A percentile compares a stretch with the other conserved stretches of the same genome.
Evolutionary conservation across 1,284 basidiomycete species (phyloP).

Genomic region (Papiliotrema terrestris): DNA sequence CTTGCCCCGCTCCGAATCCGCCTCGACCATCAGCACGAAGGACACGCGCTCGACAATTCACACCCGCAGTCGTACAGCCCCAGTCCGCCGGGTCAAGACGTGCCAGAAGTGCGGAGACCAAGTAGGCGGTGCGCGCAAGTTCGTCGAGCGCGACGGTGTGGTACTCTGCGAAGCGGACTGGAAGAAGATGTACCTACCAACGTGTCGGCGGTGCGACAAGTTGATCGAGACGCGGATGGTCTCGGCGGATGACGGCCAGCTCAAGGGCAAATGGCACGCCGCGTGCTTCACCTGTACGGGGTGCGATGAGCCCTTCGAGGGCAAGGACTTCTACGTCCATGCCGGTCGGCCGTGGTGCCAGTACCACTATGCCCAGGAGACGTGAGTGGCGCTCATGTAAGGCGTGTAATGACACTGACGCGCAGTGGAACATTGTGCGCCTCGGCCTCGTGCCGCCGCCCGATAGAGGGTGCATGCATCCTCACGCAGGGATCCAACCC

Average conservation of each 20-base stretch:
- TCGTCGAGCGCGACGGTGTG: constrained; percentile 65
- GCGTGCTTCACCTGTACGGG: constrained; percentile 80
- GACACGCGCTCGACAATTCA: neutral
- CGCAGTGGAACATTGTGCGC: constrained; percentile 69
- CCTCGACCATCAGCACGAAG: constrained; percentile 9
- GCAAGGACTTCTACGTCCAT: constrained; percentile 81
- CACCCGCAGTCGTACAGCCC: constrained; percentile 2
- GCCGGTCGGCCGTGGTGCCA: constrained; percentile 81
- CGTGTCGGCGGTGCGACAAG: constrained; percentile 71
- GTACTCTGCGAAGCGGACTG: constrained; percentile 79
- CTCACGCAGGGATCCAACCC: constrained; percentile 63
- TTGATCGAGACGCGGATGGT: constrained; percentile 86
- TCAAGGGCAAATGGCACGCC: constrained; percentile 87
- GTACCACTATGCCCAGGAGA: constrained; percentile 85
- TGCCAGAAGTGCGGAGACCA: constrained; percentile 66
- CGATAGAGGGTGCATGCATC: constrained; percentile 86
- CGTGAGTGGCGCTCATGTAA: constrained; percentile 46
- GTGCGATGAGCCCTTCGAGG: constrained; percentile 82
- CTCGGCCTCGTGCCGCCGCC: constrained; percentile 69
- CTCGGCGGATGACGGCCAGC: constrained; percentile 82
- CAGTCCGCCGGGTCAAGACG: constrained; percentile 15
- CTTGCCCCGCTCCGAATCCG: constrained; percentile 7
- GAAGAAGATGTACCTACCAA: constrained; percentile 90
- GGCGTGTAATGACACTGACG: neutral
- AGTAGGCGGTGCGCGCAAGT: constrained; percentile 68